phyloP scores from a whole-genome alignment of 345 rosid genomes.

The Acer yangbiense region DNA sequence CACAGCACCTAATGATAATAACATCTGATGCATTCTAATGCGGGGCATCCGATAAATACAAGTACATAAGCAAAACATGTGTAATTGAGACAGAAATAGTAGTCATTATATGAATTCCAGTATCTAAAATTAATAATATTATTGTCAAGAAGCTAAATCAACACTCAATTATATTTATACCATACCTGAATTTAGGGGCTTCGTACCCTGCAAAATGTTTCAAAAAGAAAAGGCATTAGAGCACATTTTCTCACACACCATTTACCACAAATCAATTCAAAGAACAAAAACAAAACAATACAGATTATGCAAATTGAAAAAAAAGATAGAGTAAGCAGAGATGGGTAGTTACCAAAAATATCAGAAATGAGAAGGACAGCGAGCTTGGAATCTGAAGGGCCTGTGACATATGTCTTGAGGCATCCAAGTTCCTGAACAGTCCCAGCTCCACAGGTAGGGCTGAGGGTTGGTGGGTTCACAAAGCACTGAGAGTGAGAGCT shows the following conservation, averaged over 20 bases:
- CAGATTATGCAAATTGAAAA: not conserved
- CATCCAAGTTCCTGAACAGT: constrained; percentile 62
- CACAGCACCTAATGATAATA: no score
- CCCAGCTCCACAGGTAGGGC: constrained; percentile 60
- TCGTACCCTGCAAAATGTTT: constrained; percentile 13
- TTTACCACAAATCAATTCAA: no score
- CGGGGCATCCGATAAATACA: no score
- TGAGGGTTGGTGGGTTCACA: constrained; percentile 61
- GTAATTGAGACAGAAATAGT: no score
- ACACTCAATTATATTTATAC: not conserved
- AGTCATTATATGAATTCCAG: no score
- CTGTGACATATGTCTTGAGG: constrained; percentile 63
- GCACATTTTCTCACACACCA: no score
- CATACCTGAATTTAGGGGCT: constrained; percentile 14
- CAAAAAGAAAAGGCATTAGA: not conserved
- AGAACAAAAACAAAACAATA: not conserved
- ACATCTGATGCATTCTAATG: not conserved
- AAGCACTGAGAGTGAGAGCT: constrained; percentile 79
- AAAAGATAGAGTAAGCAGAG: not conserved
- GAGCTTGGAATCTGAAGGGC: constrained; percentile 53
- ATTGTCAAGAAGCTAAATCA: not conserved
- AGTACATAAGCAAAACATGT: no score
- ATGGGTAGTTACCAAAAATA: constrained; percentile 40
- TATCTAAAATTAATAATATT: not conserved
- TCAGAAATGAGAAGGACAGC: constrained; percentile 75